Base-by-base conservation (phyloP, 2,329 filamentous ascomycete species). In the Westerdykella ornata region DNA sequence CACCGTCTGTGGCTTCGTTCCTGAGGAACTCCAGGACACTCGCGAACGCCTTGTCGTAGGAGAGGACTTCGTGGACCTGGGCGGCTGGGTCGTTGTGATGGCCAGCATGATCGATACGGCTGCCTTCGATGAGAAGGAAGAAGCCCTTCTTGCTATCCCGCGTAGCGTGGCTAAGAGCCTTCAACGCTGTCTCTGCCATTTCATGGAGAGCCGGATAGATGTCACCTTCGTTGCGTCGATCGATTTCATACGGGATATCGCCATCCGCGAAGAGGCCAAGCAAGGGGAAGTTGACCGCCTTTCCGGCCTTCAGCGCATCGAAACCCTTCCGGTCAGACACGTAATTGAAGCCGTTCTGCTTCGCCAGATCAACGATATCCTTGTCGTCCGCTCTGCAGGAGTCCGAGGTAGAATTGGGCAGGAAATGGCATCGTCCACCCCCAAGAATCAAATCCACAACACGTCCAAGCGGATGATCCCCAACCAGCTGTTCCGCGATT, bases 111-210 rank as follows among this genome's bases (percentile, higher is more conserved):
- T 98, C 92, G 56, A 98, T 97, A 32, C 92, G 78, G 56, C 87
- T 94, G 4, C 89, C 92, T 67, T 98, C 92, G 46, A 98, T 94
- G 90, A 98, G 95, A 54, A 98, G 73, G 69, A 98, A 98, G 73
- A 97, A 98, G 4, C 92, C 92, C 66, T 94, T 81, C 32, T 97
- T 88, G 47, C 79, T 88, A 59, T 89, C 74, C 58, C 78, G 74
- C 0, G 92, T 96, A 0, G 89, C 92, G 44, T 81, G 80, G 47
- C 84, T 84, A 17, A 98, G 77, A 1, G 86, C 81, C 12, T 76
- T 79, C 47, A 98, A 72, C 1, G 92, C 90, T 13, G 86, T 87
- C 52, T 77, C 75, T 7, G 90, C 80, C 88, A 96, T 97, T 67
- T 96, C 89, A 60, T 85, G 85, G 31, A 98, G 72, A 13, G 87